Percentiles rank a stretch among this genome's conserved stretches.
phyloP scores from a whole-genome alignment of 2,329 filamentous ascomycete species.

The Paraconiothyrium brasiliense region DNA sequence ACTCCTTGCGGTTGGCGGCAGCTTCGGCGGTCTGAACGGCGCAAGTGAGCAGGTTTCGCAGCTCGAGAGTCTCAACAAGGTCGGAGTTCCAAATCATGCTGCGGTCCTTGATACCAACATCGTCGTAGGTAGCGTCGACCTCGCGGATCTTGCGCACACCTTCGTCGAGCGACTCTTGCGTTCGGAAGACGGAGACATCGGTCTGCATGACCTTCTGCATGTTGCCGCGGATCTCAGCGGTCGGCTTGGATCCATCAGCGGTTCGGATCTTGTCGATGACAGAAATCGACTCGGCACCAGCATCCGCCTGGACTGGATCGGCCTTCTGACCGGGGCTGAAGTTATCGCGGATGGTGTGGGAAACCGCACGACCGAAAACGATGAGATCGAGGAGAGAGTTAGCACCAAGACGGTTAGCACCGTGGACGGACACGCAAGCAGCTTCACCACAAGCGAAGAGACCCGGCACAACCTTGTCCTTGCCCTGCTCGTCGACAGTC shows the following conservation, averaged over 20 bases:
- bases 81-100: conserved; percentile 99
- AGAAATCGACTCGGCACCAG: conserved; percentile 86
- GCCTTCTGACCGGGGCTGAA: conserved; percentile 84
- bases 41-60: conserved; percentile 95
- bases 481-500: conserved; percentile 82
- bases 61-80: conserved; percentile 93
- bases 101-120: conserved; percentile 96
- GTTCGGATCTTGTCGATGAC: conserved; percentile 87
- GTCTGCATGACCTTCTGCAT: conserved; percentile 99
- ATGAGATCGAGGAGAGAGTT: conserved; percentile 98
- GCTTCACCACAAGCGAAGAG: conserved; percentile 97
- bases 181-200: conserved; percentile 96
- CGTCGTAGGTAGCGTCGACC: conserved; percentile 80
- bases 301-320: conserved; percentile 82
- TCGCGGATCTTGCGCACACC: conserved; percentile 88
- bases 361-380: conserved; percentile 96
- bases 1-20: conserved; percentile 95
- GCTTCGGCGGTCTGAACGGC: conserved; percentile 92
- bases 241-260: conserved; percentile 84
- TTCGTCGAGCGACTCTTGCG: conserved; percentile 90
- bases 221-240: conserved; percentile 83
- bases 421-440: conserved; percentile 96
- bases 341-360: conserved; percentile 95
- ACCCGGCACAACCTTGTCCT: conserved; percentile 93
- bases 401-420: conserved; percentile 95